Conservation (phyloP, 768 basidiomycete species). For the Melanogaster broomeanus region DNA sequence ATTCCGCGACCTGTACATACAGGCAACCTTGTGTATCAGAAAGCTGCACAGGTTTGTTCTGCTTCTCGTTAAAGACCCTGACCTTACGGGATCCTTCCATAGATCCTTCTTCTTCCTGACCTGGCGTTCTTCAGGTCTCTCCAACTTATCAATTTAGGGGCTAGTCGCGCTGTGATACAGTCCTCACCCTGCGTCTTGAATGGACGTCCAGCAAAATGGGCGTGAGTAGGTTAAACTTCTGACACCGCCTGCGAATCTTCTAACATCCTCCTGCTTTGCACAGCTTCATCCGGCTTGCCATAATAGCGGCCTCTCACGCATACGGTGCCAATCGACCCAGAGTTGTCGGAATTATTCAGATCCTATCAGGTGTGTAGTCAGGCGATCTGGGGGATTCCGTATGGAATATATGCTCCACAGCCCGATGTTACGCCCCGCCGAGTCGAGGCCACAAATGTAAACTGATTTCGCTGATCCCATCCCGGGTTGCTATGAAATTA, state of each 20-base stretch:
- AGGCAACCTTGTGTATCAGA: slow-evolving; percentile 39
- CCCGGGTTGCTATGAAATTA: slow-evolving; percentile 39
- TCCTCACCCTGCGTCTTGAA: slow-evolving; percentile 32
- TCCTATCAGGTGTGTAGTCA: slow-evolving; percentile 29
- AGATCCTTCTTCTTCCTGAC: slow-evolving; percentile 38
- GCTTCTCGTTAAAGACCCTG: slow-evolving; percentile 18
- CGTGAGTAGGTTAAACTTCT: slow-evolving; percentile 33
- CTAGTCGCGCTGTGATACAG: slow-evolving; percentile 26
- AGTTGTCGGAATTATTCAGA: slow-evolving; percentile 30
- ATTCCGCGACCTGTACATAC: slow-evolving; percentile 29
- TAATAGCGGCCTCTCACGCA: slow-evolving; percentile 31
- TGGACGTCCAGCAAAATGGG: slow-evolving; percentile 29
- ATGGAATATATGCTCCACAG: slow-evolving; percentile 19
- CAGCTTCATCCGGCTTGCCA: slow-evolving; percentile 34
- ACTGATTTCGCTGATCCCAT: slow-evolving; percentile 18
- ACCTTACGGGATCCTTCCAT: slow-evolving; percentile 15
- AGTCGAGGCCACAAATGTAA: slow-evolving; percentile 9
- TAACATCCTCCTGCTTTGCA: slow-evolving; percentile 10
- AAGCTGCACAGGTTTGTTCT: slow-evolving; percentile 34
- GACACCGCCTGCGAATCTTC: slow-evolving; percentile 8
- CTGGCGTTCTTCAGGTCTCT: slow-evolving; percentile 31
- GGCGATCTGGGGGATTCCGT: slow-evolving; percentile 8
- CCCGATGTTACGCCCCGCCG: slow-evolving; percentile 23
- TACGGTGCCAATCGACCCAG: slow-evolving; percentile 23
- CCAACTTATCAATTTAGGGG: slow-evolving; percentile 30